These are phyloP conservation scores for Phytophthora megakarya DNA, from an alignment of 352 stramenopile genomes.

Conservation along the genomic window DNA sequence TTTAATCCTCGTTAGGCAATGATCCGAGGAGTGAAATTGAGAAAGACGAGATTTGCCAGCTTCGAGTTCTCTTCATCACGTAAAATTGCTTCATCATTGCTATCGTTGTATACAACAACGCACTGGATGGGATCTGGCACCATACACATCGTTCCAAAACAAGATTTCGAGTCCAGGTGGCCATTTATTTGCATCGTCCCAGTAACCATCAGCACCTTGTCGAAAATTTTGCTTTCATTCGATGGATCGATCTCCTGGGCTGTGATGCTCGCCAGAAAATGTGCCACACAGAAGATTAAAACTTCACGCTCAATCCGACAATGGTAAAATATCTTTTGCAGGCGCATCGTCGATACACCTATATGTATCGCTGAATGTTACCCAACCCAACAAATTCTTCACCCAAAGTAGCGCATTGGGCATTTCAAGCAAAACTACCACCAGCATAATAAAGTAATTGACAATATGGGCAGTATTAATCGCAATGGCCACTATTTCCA, in stretches of 20 bases:
- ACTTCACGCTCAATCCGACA: conserved; percentile 54
- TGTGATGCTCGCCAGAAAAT: conserved; percentile 45
- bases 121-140: conserved; percentile 56
- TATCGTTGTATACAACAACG: conserved; percentile 55
- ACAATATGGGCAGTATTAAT: conserved; percentile 52
- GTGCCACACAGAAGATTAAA: conserved; percentile 57
- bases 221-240: conserved; percentile 7
- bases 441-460: conserved; percentile 49
- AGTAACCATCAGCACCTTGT: conserved; percentile 59
- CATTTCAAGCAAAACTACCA: conserved; percentile 44
- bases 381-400: conserved; percentile 46
- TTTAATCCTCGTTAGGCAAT: conserved; percentile 31
- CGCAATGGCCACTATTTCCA: conserved; percentile 32
- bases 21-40: conserved; percentile 46
- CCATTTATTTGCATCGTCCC: conserved; percentile 42
- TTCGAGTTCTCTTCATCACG: conserved; percentile 33
- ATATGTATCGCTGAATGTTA: conserved; percentile 55
- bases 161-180: conserved; percentile 40
- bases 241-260: background rate
- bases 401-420: conserved; percentile 28
- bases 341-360: conserved; percentile 41
- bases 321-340: conserved; percentile 28
- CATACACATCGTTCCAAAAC: conserved; percentile 61
- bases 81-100: conserved; percentile 50
- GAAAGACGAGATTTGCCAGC: conserved; percentile 28